Evolutionary conservation across 257 asterid species (phyloP), one percentile per base, ranked within the genome.

Genomic region (Buddleja alternifolia): DNA sequence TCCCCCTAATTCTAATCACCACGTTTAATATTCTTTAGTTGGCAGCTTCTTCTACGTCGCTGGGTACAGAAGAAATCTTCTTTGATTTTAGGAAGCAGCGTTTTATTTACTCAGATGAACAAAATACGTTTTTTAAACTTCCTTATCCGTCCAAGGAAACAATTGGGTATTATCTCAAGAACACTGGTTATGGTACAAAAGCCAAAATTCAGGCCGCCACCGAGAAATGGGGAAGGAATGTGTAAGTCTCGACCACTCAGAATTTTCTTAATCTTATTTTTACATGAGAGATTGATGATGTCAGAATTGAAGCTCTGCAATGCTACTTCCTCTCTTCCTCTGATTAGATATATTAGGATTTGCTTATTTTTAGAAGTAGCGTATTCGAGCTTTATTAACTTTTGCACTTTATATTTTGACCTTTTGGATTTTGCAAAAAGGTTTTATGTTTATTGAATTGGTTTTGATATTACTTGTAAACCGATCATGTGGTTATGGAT

Each of bases 191-290:
- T 84, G 97, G 99, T 45, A 88, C 99, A 25, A 96, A 88, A 50
- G 93, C 99, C 76, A 93, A 88, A 82, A 74, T 91, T 77, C 24
- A 67, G 68, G 68, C 95, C 34, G 99, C 96, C 44, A 73, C 84
- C 11, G 97, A 90, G 79, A 93, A 90, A 75, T 93, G 99, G 99
- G 99, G 99, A 76, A 88, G 97, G 67, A 93, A 93, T 75, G 89
- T 84, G 99, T 93, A 84, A 76, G 98, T 83, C 50, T 61, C 75
- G 57, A 32, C 63, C 60, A 73, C 66, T 58, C 64, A 17, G 34
- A 16, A 42, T 65, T 58, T 56, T 63, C 41, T 60, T 36, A 7
- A 50, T 60, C 47, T 40, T 68, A 29, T 52, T 61, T 58, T 34
- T 53, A 39, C 32, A 14, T 72, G 23, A 60, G 69, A 69, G 69